phyloP scores from a whole-genome alignment of 2,329 filamentous ascomycete species.

The Clarireedia homoeocarpa region DNA sequence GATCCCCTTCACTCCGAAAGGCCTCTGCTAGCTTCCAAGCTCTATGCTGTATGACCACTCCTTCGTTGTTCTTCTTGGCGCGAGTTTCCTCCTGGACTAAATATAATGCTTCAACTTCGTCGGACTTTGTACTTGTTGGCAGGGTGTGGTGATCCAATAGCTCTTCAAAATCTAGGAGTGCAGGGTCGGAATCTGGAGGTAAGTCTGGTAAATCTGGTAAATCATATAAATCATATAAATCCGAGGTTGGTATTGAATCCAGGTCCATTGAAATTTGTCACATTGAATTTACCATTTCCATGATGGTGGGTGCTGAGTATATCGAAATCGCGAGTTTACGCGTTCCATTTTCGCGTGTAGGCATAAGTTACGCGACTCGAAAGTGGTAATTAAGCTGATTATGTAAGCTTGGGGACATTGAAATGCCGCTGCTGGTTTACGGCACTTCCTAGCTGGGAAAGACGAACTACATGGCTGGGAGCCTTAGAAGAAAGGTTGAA shows the following conservation, averaged over 20 bases:
- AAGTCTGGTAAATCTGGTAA: slow-evolving; percentile 12
- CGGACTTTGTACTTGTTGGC: slow-evolving; percentile 30
- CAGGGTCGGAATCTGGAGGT: slow-evolving; percentile 21
- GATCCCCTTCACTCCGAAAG: slow-evolving; percentile 42
- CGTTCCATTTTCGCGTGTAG: too few relatives aligned
- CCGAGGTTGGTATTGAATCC: neutral
- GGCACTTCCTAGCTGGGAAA: too few relatives aligned
- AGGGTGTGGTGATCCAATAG: slow-evolving; percentile 6
- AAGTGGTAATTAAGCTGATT: too few relatives aligned
- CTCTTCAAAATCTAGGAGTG: slow-evolving; percentile 21
- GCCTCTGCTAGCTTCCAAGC: slow-evolving; percentile 38
- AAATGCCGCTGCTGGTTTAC: too few relatives aligned
- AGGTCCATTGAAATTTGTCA: neutral
- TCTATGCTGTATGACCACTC: slow-evolving; percentile 44
- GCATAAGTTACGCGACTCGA: too few relatives aligned
- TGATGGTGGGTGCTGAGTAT: too few relatives aligned
- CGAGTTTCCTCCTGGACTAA: slow-evolving; percentile 34
- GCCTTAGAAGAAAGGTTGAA: too few relatives aligned
- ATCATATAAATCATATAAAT: slow-evolving; percentile 17
- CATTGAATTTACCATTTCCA: too few relatives aligned
- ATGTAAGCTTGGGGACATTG: too few relatives aligned
- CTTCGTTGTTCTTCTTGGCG: slow-evolving; percentile 34
- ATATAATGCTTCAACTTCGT: slow-evolving; percentile 40
- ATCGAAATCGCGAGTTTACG: too few relatives aligned
- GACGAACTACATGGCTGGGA: too few relatives aligned